Base-by-base conservation (phyloP, 1,284 basidiomycete species). In the Fomes fomentarius region DNA sequence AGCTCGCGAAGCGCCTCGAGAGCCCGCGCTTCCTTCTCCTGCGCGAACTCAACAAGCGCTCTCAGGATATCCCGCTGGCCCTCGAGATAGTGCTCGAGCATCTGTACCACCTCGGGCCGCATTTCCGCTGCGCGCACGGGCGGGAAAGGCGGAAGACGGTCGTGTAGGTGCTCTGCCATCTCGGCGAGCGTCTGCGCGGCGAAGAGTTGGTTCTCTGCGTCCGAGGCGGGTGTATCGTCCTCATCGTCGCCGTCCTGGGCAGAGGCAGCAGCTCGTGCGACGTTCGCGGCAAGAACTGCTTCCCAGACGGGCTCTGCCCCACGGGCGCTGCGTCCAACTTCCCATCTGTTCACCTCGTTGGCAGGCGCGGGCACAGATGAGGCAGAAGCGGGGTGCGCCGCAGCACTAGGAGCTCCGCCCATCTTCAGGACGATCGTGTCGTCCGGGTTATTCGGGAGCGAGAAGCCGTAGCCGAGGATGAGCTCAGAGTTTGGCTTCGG, bases 401-500 rank as follows among this genome's bases (percentile, higher is more conserved):
- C 9, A 3, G 44, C 63, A 33, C 41, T 62, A 49, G 42, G 63
- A 42, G 21, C 54, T 19, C 85, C 82, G 12, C 85, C 89, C 41
- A 96, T 75, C 54, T 87, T 87, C 28, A 96, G 81, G 1, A 90
- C 77, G 54, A 94, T 88, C 1, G 88, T 88, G 67, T 96, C 94
- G 63, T 94, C 91, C 0, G 89, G 89, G 63, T 96, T 94, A 25
- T 79, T 63, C 1, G 78, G 72, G 2, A 94, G 68, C 1, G 89
- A 83, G 70, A 96, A 97, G 1, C 94, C 94, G 66, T 96, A 96
- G 2, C 89, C 91, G 3, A 96, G 79, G 42, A 96, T 83, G 28
- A 96, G 80, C 68, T 94, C 91, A 22, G 92, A 81, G 69, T 95
- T 96, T 0, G 93, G 85, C 69, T 93, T 94, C 0, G 83, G 79